Percentiles rank a stretch among this genome's conserved stretches.
Evolutionary conservation across 257 asterid genomes (phyloP).

Genomic region (Eustoma russellianum): DNA sequence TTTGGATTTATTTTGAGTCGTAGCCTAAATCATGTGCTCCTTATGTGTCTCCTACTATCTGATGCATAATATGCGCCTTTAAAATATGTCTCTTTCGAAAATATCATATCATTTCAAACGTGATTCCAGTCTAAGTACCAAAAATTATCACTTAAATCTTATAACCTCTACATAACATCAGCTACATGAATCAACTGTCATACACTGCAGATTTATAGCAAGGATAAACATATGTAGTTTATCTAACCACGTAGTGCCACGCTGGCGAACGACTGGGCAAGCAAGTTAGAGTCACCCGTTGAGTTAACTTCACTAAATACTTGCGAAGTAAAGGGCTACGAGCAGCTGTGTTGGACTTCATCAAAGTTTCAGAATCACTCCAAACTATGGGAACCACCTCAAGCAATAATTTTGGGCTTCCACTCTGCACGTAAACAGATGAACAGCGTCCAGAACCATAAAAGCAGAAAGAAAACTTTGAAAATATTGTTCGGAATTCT

Average conservation of each 20-base stretch:
- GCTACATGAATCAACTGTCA: too few relatives aligned
- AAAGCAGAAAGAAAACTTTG: not conserved
- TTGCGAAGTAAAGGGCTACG: constrained; percentile 93
- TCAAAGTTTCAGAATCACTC: constrained; percentile 54
- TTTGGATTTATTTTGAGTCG: too few relatives aligned
- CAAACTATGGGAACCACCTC: constrained; percentile 64
- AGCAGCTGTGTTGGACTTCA: constrained; percentile 59
- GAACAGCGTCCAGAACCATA: not conserved
- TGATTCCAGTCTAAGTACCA: too few relatives aligned
- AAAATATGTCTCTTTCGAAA: too few relatives aligned
- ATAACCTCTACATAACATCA: too few relatives aligned
- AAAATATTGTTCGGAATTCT: not conserved
- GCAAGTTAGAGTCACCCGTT: constrained; percentile 75
- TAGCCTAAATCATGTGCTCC: too few relatives aligned
- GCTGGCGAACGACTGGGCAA: constrained; percentile 71
- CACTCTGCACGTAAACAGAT: constrained; percentile 44
- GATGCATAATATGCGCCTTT: too few relatives aligned
- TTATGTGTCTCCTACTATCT: too few relatives aligned
- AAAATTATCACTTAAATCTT: too few relatives aligned
- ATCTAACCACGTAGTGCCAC: constrained; percentile 91
- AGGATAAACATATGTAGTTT: constrained; percentile 3
- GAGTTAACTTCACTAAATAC: constrained; percentile 76
- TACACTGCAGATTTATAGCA: not conserved
- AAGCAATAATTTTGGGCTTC: constrained; percentile 56
- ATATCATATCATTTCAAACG: too few relatives aligned